These are phyloP conservation scores for Magnusiomyces magnusii DNA, from an alignment of 1,139 yeast genomes.

Conservation along the genomic window DNA sequence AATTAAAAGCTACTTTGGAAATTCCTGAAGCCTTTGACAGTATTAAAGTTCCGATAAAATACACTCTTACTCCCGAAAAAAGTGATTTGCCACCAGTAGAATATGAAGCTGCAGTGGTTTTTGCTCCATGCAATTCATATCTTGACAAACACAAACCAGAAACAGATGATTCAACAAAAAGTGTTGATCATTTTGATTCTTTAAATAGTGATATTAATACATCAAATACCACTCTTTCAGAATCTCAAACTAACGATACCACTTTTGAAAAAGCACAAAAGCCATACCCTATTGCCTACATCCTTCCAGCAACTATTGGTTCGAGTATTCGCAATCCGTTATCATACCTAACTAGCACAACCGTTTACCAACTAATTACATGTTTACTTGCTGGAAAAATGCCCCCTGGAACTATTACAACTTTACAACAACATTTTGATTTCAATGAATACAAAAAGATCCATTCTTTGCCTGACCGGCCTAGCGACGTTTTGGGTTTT, in stretches of 20 bases:
- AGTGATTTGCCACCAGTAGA: constrained; percentile 6
- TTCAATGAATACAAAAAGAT: constrained; percentile 29
- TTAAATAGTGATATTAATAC: constrained; percentile 1
- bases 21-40: constrained; percentile 31
- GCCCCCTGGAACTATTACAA: constrained; percentile 27
- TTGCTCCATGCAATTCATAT: constrained; percentile 24
- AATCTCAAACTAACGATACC: background rate
- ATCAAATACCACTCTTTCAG: background rate
- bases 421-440: constrained; percentile 25
- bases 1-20: constrained; percentile 28
- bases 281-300: constrained; percentile 22
- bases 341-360: constrained; percentile 20
- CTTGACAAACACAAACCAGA: background rate
- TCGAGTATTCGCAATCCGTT: constrained; percentile 19
- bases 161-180: background rate
- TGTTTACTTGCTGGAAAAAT: constrained; percentile 25
- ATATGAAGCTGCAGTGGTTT: constrained; percentile 25
- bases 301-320: constrained; percentile 19
- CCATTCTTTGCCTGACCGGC: constrained; percentile 27
- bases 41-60: constrained; percentile 25
- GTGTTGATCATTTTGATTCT: background rate
- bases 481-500: constrained; percentile 26
- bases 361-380: constrained; percentile 22
- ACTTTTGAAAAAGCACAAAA: background rate
- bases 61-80: constrained; percentile 12